Base-by-base conservation (phyloP, 2,329 filamentous ascomycete genomes). In the Xylariaceae sp. region DNA sequence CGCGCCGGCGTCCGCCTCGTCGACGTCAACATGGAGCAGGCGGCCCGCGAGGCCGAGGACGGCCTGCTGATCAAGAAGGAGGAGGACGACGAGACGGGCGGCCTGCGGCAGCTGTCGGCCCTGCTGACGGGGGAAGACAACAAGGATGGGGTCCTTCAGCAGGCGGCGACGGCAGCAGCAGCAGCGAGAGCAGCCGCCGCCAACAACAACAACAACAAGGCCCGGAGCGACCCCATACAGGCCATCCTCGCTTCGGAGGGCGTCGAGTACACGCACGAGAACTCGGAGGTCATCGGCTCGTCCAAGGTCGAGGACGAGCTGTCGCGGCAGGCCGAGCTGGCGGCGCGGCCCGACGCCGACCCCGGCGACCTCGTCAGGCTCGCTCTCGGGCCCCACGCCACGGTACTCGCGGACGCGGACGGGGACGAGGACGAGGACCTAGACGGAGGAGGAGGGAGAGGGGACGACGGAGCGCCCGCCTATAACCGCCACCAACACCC, bases 191-290 rank as follows among this genome's bases (percentile, higher is more conserved):
- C n/a, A n/a, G n/a, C n/a, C n/a, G n/a, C n/a, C n/a, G n/a, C n/a
- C n/a, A 60, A 22, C 46, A 54, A 5, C 44, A 65, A 59, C 36
- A 27, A 18, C 7, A 55, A 53, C 17, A 65, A 60, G 32, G 55
- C 61, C 4, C 69, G 68, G 46, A 79, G 71, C 29, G 86, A 96
- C 49, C 81, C 86, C 0, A 73, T 96, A 19, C 83, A 90, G 47
- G 92, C 88, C 2, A 96, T 98, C 41, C 74, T 98, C 1, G 78
- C 85, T 3, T 77, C 80, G 6, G 88, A 85, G 0, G 92, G 92
- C 2, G 89, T 98, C 1, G 80, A 92, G 51, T 98, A 98, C 56
- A 94, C 88, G 0, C 92, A 98, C 53, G 84, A 96, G 48, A 98
- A 98, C 55, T 87, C 85, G 2, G 89, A 98, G 59, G 89, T 98